These are phyloP conservation scores for Naganishia kalamii DNA, from an alignment of 768 basidiomycete genomes.

Conservation along the genomic window DNA sequence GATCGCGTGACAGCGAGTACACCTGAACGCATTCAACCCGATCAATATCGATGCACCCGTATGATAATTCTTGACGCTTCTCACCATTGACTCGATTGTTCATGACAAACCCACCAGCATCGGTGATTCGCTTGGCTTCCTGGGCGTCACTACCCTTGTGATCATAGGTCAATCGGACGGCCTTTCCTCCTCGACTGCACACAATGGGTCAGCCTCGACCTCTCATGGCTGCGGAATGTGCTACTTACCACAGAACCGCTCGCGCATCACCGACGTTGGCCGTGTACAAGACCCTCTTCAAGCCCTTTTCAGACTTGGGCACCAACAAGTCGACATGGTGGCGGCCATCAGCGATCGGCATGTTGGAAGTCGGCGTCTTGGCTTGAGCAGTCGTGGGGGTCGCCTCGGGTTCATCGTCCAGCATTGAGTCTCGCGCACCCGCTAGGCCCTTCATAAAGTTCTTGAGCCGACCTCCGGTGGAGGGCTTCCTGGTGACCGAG, in stretches of 20 bases:
- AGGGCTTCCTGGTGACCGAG: constrained; percentile 26
- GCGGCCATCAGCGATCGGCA: constrained; percentile 49
- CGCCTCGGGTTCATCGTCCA: neutral
- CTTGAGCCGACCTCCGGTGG: constrained; percentile 34
- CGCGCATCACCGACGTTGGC: constrained; percentile 97
- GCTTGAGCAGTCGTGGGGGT: neutral
- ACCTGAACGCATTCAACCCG: constrained; percentile 36
- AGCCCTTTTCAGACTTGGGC: constrained; percentile 52
- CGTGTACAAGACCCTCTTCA: constrained; percentile 77
- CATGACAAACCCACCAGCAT: constrained; percentile 98
- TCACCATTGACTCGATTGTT: constrained; percentile 91
- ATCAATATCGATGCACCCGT: neutral
- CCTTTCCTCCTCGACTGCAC: constrained; percentile 66
- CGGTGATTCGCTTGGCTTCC: constrained; percentile 94
- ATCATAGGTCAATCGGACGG: constrained; percentile 90
- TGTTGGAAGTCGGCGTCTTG: neutral
- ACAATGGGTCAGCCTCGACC: neutral
- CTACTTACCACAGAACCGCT: constrained; percentile 68
- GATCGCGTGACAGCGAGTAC: constrained; percentile 93
- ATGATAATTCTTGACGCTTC: constrained; percentile 3
- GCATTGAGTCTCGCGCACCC: neutral
- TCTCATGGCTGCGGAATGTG: neutral
- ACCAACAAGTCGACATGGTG: constrained; percentile 52
- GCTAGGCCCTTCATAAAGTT: constrained; percentile 43
- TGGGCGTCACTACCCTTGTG: constrained; percentile 97